Percentiles rank a stretch among this genome's conserved stretches.
Conservation (phyloP, 1,139 yeast species). For the Kurtzmaniella natalensis region DNA sequence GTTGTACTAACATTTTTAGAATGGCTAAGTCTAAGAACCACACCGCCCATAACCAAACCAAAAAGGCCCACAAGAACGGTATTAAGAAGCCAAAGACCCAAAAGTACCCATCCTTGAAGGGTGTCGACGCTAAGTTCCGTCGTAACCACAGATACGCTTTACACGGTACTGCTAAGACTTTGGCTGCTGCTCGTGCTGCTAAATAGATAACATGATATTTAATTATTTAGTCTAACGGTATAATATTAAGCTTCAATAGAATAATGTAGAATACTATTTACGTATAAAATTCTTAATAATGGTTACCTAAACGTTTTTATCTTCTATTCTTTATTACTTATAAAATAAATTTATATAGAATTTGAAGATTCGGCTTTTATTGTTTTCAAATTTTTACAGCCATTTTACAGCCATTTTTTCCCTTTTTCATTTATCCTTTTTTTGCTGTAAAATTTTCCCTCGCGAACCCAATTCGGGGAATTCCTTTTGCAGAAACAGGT, state of each 20-base stretch:
- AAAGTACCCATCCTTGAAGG: conserved; percentile 98
- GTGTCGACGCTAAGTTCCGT: conserved; percentile 98
- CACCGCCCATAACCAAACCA: conserved; percentile 99
- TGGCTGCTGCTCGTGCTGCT: conserved; percentile 71
- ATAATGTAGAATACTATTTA: neutral
- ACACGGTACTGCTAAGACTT: conserved; percentile 94
- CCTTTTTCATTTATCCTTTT: no score
- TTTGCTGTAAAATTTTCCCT: no score
- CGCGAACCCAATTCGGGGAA: no score
- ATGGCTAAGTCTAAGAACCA: conserved; percentile 99
- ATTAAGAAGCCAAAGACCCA: conserved; percentile 97
- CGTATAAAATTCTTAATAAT: no score
- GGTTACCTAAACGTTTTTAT: no score
- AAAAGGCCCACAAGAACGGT: conserved; percentile 99
- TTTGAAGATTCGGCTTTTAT: no score
- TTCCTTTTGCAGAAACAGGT: no score
- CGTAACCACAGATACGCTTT: conserved; percentile 99
- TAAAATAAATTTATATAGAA: neutral
- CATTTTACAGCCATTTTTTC: no score
- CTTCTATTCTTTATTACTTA: no score
- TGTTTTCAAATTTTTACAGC: no score
- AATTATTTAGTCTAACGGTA: conserved; percentile 8
- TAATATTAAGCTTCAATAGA: conserved; percentile 8
- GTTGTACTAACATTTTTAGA: conserved; percentile 32
- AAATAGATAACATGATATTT: conserved; percentile 14